These are phyloP conservation scores for Termitomyces sp. DNA, from an alignment of 768 basidiomycete species.

Conservation along the genomic window DNA sequence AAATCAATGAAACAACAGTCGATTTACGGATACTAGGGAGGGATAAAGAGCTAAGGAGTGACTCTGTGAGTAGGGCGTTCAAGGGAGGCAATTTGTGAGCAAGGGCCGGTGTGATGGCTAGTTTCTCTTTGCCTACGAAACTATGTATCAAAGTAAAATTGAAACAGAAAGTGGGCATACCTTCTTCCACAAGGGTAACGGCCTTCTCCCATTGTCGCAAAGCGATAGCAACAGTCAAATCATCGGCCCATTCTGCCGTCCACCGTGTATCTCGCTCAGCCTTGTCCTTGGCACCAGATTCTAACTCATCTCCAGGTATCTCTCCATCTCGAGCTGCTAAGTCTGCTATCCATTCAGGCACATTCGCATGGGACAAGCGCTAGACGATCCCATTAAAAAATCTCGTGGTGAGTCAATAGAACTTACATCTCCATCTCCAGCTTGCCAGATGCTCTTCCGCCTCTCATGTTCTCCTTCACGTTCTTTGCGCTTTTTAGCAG, in stretches of 20 bases:
- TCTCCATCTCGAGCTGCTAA: slow-evolving; percentile 53
- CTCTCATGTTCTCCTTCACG: slow-evolving; percentile 91
- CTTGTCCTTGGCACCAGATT: slow-evolving; percentile 58
- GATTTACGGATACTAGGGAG: slow-evolving; percentile 75
- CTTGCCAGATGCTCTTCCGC: slow-evolving; percentile 69
- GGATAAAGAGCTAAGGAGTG: slow-evolving; percentile 70
- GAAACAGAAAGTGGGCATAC: slow-evolving; percentile 27
- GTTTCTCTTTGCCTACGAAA: slow-evolving; percentile 52
- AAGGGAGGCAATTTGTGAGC: slow-evolving; percentile 59
- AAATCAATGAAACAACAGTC: slow-evolving; percentile 61
- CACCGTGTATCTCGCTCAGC: slow-evolving; percentile 80
- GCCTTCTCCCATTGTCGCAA: slow-evolving; percentile 86
- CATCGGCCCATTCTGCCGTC: slow-evolving; percentile 88
- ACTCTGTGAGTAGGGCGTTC: slow-evolving; percentile 59
- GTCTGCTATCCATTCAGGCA: slow-evolving; percentile 77
- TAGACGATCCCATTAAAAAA: neutral
- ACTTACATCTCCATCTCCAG: slow-evolving; percentile 36
- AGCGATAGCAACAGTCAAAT: slow-evolving; percentile 87
- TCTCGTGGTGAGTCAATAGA: neutral
- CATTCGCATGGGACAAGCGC: slow-evolving; percentile 38
- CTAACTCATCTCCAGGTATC: slow-evolving; percentile 30
- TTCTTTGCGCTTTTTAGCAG: slow-evolving; percentile 85
- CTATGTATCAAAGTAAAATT: neutral
- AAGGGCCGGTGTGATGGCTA: slow-evolving; percentile 46
- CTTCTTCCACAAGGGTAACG: slow-evolving; percentile 78